A percentile compares a stretch with the other conserved stretches of the same genome.
These are phyloP conservation scores for Venturia pyrina DNA, from an alignment of 2,329 filamentous ascomycete species.

Conservation along the genomic window DNA sequence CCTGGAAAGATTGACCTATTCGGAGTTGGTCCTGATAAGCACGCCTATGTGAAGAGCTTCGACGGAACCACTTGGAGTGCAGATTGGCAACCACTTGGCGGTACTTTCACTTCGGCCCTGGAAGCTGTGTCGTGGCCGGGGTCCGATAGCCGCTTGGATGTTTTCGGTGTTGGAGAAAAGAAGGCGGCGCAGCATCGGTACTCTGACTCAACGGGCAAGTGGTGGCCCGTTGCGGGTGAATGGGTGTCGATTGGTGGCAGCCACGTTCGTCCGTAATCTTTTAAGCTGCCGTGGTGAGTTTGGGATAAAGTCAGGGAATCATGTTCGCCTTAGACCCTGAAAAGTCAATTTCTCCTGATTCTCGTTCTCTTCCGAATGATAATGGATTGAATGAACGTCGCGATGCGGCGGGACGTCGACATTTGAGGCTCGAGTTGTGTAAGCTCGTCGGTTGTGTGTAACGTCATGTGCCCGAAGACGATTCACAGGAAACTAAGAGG, in stretches of 20 bases:
- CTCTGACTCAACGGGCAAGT: background rate
- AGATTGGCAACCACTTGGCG: background rate
- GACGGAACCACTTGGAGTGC: background rate
- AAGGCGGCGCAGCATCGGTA: background rate
- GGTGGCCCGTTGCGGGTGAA: background rate
- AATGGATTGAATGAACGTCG: too few species aligned
- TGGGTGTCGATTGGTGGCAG: background rate
- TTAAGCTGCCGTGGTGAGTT: too few species aligned
- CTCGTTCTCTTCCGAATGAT: too few species aligned
- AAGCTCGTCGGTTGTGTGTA: too few species aligned
- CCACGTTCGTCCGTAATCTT: background rate
- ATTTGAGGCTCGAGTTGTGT: too few species aligned
- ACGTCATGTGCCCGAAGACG: too few species aligned
- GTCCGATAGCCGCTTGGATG: background rate
- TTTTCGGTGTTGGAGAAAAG: background rate
- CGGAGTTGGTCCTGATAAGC: constrained; percentile 12
- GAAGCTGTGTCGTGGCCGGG: background rate
- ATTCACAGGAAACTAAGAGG: too few species aligned
- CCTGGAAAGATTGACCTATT: constrained; percentile 20
- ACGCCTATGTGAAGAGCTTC: constrained; percentile 10
- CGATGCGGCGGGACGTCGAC: too few species aligned
- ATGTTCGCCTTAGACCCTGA: too few species aligned
- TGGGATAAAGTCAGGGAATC: too few species aligned
- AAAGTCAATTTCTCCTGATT: too few species aligned
- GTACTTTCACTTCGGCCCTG: constrained; percentile 1